Conservation (phyloP, 805 yeast species). For the Barnettozyma siamensis region DNA sequence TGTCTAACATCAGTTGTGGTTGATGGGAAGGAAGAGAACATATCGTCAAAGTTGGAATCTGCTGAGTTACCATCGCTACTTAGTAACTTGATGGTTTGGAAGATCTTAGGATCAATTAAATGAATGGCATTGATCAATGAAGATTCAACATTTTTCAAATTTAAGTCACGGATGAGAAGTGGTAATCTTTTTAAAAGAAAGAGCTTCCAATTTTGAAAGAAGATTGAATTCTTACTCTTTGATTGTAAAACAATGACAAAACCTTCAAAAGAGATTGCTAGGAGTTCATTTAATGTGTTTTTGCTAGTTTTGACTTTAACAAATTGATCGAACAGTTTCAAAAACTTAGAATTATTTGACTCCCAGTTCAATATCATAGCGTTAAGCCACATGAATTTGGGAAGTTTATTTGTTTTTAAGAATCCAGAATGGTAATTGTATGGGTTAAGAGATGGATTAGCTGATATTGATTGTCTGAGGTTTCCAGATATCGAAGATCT, state of each 20-base stretch:
- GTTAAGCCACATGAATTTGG: conserved; percentile 32
- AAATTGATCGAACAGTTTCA: conserved; percentile 28
- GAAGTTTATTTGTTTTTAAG: conserved; percentile 19
- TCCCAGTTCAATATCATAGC: conserved; percentile 32
- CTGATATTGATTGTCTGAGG: conserved; percentile 11
- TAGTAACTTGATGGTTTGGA: conserved; percentile 22
- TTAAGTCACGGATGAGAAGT: conserved; percentile 32
- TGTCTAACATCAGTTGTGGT: conserved; percentile 43
- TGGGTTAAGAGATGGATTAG: conserved; percentile 1
- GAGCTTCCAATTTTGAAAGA: conserved; percentile 38
- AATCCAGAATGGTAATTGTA: conserved; percentile 12
- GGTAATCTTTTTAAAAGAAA: conserved; percentile 45
- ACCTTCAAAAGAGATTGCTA: conserved; percentile 41
- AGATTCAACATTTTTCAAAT: conserved; percentile 24
- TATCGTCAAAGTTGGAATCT: conserved; percentile 34
- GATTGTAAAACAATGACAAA: conserved; percentile 32
- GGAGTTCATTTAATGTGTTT: conserved; percentile 32
- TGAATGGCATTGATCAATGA: conserved; percentile 25
- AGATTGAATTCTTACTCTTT: conserved; percentile 28
- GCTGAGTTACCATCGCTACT: conserved; percentile 13
- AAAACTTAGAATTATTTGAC: conserved; percentile 25
- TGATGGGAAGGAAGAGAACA: conserved; percentile 46
- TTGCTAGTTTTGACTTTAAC: conserved; percentile 26
- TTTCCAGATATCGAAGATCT: conserved; percentile 12
- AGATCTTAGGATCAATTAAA: conserved; percentile 31